These are phyloP conservation scores for Aeschynomene evenia DNA, from an alignment of 306 rosid genomes.

Conservation along the genomic window DNA sequence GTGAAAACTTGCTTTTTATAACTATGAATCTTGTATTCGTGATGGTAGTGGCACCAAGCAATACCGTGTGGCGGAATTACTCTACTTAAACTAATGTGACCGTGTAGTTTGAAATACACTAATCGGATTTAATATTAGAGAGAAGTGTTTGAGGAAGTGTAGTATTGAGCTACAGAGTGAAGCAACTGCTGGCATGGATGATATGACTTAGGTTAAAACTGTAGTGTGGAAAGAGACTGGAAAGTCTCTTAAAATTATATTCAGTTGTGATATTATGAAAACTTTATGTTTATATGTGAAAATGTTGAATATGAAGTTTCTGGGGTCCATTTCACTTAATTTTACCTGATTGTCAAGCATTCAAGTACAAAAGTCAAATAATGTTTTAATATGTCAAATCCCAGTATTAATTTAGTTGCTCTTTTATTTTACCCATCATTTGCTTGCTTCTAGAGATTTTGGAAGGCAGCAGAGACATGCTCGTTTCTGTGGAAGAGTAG, in stretches of 20 bases:
- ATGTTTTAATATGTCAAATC: not conserved
- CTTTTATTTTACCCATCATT: constrained; percentile 15
- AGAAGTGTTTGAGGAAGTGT: not conserved
- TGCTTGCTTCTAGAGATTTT: constrained; percentile 58
- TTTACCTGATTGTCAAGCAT: not conserved
- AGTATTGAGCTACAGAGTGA: not conserved
- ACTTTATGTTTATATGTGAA: not conserved
- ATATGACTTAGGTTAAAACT: constrained; percentile 14
- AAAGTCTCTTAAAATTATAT: not conserved
- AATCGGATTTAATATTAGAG: not conserved
- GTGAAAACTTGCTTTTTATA: not conserved
- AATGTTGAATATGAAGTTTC: not conserved
- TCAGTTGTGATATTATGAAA: not conserved
- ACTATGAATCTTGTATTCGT: not conserved
- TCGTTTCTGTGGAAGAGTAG: constrained; percentile 79
- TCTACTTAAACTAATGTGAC: not conserved
- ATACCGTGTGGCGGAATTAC: constrained; percentile 18
- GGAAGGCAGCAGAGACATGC: constrained; percentile 85
- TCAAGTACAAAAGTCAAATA: not conserved
- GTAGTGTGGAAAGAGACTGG: not conserved
- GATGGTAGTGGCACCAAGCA: not conserved
- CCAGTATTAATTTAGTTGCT: not conserved
- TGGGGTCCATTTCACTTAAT: not conserved
- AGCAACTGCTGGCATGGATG: not conserved
- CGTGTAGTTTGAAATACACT: not conserved